Base-by-base conservation (phyloP, 345 rosid species). In the Eucalyptus sp. region DNA sequence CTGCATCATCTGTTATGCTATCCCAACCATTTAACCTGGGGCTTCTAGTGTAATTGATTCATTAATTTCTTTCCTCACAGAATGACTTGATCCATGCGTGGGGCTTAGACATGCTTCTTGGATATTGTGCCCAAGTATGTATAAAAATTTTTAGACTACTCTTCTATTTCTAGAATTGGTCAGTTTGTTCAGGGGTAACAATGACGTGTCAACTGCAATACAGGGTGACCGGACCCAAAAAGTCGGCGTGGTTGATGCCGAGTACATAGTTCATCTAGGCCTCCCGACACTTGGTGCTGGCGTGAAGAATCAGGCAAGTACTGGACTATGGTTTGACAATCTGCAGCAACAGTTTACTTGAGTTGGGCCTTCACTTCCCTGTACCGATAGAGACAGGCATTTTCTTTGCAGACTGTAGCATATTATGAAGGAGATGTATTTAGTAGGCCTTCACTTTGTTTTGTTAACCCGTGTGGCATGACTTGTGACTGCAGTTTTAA, bases 11-110 rank as follows among this genome's bases (percentile, higher is more conserved):
- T 4, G 46, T 54, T 52, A 31, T 43, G 33, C 14, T 51, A 18
- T 71, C 46, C 27, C 27, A 71, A 71, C 14, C 13, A 37, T 37
- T 37, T 10, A 71, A 71, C 37, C 4, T 1, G 44, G 60, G n/a
- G 11, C 60, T 76, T 8, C 76, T 58, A n/a, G 64, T 81, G 54
- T 54, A 31, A 49, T 86, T 49, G 44, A 66, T 48, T 50, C 60
- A 13, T 41, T 37, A 9, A 56, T 79, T 91, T 52, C 43, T 54
- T 56, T 49, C 64, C 18, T 89, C 29, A 49, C 94, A 97, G 99
- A 97, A 96, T 89, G 98, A 96, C 92, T 93, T 97, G 94, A 95
- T 96, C 90, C 99, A 97, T 49, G 98, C 98, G 1, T 97, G 99
- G 99, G 99, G 99, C 86, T 91, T 97, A 50, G 99, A 97, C 91